These are phyloP conservation scores for Conidiobolus incongruus DNA, from an alignment of 371 early-diverging fungal species.

Conservation along the genomic window DNA sequence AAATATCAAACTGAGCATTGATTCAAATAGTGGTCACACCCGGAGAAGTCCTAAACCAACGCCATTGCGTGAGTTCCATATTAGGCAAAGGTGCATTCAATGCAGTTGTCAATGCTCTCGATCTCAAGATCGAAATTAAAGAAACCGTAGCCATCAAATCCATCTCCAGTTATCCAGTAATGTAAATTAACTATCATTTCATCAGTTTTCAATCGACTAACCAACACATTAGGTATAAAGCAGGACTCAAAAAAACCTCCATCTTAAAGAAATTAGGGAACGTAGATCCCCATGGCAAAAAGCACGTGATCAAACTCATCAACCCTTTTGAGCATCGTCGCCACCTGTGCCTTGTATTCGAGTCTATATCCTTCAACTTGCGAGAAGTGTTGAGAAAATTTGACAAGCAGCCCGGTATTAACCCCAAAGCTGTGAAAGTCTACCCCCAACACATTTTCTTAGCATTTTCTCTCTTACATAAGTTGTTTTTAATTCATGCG, in stretches of 20 bases:
- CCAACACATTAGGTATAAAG: constrained; percentile 62
- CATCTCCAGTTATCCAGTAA: constrained; percentile 80
- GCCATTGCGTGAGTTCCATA: constrained; percentile 61
- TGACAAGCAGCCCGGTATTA: constrained; percentile 78
- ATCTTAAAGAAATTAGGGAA: constrained; percentile 61
- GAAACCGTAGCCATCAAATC: constrained; percentile 87
- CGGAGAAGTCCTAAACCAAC: constrained; percentile 67
- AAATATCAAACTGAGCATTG: no score
- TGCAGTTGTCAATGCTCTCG: constrained; percentile 72
- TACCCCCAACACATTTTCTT: constrained; percentile 84
- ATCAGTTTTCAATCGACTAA: no score
- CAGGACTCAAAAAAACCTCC: constrained; percentile 74
- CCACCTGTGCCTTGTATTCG: constrained; percentile 88
- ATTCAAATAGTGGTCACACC: constrained; percentile 12
- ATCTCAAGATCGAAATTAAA: constrained; percentile 40
- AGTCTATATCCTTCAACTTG: constrained; percentile 74
- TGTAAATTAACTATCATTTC: no score
- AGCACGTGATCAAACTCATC: constrained; percentile 61
- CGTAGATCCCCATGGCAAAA: constrained; percentile 66
- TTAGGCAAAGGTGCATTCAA: constrained; percentile 91
- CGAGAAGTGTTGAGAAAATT: constrained; percentile 82
- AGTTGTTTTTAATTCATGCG: constrained; percentile 74
- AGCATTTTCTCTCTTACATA: constrained; percentile 58
- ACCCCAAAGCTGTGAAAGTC: constrained; percentile 71
- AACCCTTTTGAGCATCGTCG: constrained; percentile 73